Evolutionary conservation across 768 basidiomycete species (phyloP), one percentile per base, ranked within the genome.

Genomic region (Agrocybe pediades): DNA sequence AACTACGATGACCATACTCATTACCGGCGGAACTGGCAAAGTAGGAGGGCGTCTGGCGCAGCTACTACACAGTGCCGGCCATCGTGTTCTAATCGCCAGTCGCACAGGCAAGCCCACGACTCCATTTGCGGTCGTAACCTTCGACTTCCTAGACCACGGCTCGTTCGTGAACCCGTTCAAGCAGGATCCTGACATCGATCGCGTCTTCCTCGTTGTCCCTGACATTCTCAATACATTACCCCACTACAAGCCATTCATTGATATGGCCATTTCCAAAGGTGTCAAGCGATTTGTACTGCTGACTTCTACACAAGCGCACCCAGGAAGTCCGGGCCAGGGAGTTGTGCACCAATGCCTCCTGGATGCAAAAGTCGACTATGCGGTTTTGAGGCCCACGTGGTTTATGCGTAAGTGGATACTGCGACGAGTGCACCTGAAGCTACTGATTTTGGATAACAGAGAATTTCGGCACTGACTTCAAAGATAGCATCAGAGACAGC

Each of bases 91-190:
- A 33, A 29, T 72, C 23, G 59, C 72, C 8, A 64, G 62, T 5
- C 69, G 70, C 15, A 65, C 62, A 30, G 68, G 67, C 5, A 50
- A 46, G 11, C 59, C 53, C 17, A 64, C 66, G 7, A 54, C 29
- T 4, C 70, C 63, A 3, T 68, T 63, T 54, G 63, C 51, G 20
- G 66, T 59, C 15, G 68, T 67, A 20, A 56, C 49, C 21, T 72
- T 75, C 39, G 68, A 76, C 41, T 74, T 73, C 72, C 53, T 62
- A 27, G 65, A 76, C 49, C 49, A 62, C 1, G 49, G 61, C n/a
- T 70, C 71, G 8, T 69, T 62, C 49, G 51, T 60, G 15, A 67
- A 65, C 36, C 67, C 70, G 1, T 74, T 70, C 59, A 58, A 62
- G 0, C 30, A 53, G 25, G 66, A 63, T 30, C 16, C 61, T 5